phyloP scores from a whole-genome alignment of 2,329 filamentous ascomycete species.

The Penicillium sp. region DNA sequence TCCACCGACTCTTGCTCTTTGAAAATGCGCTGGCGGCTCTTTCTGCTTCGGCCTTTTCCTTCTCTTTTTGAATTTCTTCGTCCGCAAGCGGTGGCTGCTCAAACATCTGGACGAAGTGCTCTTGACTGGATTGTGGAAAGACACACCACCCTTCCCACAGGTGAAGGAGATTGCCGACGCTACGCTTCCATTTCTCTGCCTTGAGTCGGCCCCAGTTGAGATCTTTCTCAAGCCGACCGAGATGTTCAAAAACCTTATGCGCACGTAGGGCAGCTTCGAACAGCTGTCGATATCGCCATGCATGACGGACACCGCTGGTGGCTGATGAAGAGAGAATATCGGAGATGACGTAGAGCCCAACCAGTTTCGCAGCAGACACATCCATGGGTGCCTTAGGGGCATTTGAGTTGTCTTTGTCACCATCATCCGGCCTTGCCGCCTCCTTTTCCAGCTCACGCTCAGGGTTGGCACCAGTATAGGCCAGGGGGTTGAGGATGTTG shows the following conservation, averaged over 20 bases:
- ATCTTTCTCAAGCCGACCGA: slow-evolving; percentile 71
- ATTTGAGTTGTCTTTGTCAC: slow-evolving; percentile 35
- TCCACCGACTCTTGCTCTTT: slow-evolving; percentile 47
- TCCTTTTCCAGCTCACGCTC: slow-evolving; percentile 37
- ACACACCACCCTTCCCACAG: slow-evolving; percentile 66
- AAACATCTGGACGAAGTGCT: slow-evolving; percentile 68
- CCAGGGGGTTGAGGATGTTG: slow-evolving; percentile 76
- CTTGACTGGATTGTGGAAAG: slow-evolving; percentile 72
- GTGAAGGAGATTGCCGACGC: slow-evolving; percentile 65
- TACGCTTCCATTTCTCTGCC: slow-evolving; percentile 81
- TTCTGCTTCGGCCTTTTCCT: slow-evolving; percentile 43
- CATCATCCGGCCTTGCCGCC: slow-evolving; percentile 33
- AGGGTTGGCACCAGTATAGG: slow-evolving; percentile 69
- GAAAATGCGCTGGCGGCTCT: slow-evolving; percentile 35
- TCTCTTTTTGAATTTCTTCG: slow-evolving; percentile 45
- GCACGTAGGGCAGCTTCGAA: slow-evolving; percentile 71
- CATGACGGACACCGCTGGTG: slow-evolving; percentile 74
- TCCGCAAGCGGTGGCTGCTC: slow-evolving; percentile 63
- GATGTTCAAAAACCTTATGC: slow-evolving; percentile 68
- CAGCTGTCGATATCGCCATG: slow-evolving; percentile 80
- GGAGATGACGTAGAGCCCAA: slow-evolving; percentile 75
- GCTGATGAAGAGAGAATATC: slow-evolving; percentile 78
- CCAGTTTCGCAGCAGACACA: slow-evolving; percentile 69
- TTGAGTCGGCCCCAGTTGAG: slow-evolving; percentile 77
- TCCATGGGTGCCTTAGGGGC: slow-evolving; percentile 54